Base-by-base conservation (phyloP, 495 filamentous ascomycete genomes). In the Lophiotrema nucula region DNA sequence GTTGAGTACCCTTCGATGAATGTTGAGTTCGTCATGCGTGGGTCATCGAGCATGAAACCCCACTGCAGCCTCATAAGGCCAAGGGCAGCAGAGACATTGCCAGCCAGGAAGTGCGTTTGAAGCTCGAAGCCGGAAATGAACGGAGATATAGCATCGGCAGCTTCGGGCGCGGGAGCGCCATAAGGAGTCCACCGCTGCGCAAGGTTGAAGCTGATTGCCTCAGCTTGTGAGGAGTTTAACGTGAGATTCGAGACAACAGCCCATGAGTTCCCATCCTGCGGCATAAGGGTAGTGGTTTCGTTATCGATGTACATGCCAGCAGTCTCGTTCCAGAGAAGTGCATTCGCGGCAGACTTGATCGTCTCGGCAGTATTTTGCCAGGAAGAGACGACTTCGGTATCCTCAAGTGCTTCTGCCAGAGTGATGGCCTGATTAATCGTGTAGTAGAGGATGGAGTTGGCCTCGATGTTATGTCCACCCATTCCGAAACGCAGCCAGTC, bases 71-170 rank as follows among this genome's bases (percentile, higher is more conserved):
- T 71, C 62, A 82, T 81, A 4, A 87, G 74, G 23, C 82, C 79
- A 19, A 87, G 70, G 1, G 81, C 83, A 3, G 72, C 69, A 22
- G 68, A 67, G 16, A 72, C 56, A 38, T 79, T 69, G 4, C 72
- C 69, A 0, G 77, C 80, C 4, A 73, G 69, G 28, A 76, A 73
- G 59, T 86, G 83, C 8, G 76, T 80, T 64, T 83, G 78, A 18
- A 86, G 72, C 60, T 87, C 83, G 50, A 85, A 82, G 10, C 78
- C 77, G 8, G 77, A 79, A 26, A 81, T 79, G 69, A 87, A 85
- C 0, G 83, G 81, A 4, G 76, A 81, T 42, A 87, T 79, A 56
- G 80, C 79, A 51, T 81, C 77, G 0, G 76, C 77, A 23, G 83
- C 74, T 60, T 87, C 83, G 16, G 74, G 72, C 11, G 82, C 76